phyloP scores from a whole-genome alignment of 345 rosid genomes.

The Leavenworthia alabamica region DNA sequence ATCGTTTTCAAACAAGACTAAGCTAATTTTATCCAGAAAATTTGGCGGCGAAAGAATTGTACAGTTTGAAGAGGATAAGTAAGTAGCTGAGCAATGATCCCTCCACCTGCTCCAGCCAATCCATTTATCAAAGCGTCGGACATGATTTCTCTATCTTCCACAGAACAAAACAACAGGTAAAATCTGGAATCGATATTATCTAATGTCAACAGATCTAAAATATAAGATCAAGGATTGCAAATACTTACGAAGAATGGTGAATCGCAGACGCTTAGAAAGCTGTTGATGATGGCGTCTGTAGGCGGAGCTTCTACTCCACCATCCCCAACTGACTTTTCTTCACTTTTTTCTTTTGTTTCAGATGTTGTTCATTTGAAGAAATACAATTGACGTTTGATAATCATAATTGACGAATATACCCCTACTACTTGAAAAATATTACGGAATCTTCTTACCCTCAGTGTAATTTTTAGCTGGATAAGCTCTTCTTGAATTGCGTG shows the following conservation, averaged over 20 bases:
- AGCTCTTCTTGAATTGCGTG: conserved; percentile 28
- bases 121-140: conserved; percentile 97
- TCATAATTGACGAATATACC: not conserved
- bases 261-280: conserved; percentile 1
- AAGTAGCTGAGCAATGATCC: conserved; percentile 93
- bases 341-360: not conserved
- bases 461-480: conserved; percentile 1
- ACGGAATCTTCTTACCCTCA: not conserved
- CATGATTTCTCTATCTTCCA: conserved; percentile 35
- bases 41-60: conserved; percentile 9
- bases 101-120: conserved; percentile 92
- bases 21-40: not conserved
- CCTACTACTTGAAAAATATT: not conserved
- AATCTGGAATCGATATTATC: not conserved
- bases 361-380: conserved; percentile 10
- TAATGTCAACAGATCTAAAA: conserved; percentile 1
- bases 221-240: not conserved
- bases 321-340: not conserved
- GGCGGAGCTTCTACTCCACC: conserved; percentile 11
- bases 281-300: conserved; percentile 1
- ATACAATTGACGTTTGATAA: conserved; percentile 7
- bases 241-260: not conserved
- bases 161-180: not conserved
- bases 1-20: not conserved
- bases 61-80: conserved; percentile 96